phyloP scores from a whole-genome alignment of 495 filamentous ascomycete genomes.

The Podospora anserina region DNA sequence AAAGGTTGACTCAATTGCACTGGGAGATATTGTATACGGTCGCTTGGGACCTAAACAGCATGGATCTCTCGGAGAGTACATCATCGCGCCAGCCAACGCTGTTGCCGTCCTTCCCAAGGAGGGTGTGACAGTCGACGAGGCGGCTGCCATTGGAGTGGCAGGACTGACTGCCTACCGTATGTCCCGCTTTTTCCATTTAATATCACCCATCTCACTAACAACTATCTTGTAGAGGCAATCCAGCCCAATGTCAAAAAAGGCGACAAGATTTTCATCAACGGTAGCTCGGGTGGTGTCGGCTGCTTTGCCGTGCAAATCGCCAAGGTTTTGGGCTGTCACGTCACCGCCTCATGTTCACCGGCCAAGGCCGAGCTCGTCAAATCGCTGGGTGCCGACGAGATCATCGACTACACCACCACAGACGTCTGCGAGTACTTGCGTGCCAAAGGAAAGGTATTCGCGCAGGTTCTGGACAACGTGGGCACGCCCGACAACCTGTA shows the following conservation, averaged over 20 bases:
- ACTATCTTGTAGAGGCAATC: constrained; percentile 39
- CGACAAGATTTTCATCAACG: constrained; percentile 64
- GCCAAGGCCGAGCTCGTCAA: constrained; percentile 56
- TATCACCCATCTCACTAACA: background rate
- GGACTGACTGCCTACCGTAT: constrained; percentile 55
- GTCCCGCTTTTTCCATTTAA: background rate
- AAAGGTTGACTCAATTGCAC: constrained; percentile 33
- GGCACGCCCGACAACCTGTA: constrained; percentile 52
- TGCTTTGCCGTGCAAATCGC: constrained; percentile 64
- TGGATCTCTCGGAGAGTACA: constrained; percentile 57
- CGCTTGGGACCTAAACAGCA: constrained; percentile 37
- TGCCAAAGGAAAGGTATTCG: constrained; percentile 50
- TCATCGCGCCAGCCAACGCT: constrained; percentile 28
- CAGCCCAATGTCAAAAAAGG: constrained; percentile 52
- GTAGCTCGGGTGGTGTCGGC: constrained; percentile 62
- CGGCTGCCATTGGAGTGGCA: constrained; percentile 53
- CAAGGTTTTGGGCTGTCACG: constrained; percentile 60
- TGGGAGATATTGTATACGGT: constrained; percentile 60
- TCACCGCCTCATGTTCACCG: constrained; percentile 58
- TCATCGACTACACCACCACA: constrained; percentile 63
- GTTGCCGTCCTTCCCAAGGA: constrained; percentile 48
- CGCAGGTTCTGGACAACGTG: constrained; percentile 61
- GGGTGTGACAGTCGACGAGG: constrained; percentile 49
- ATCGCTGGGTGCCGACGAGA: constrained; percentile 61
- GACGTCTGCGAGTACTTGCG: constrained; percentile 51